Conservation (phyloP, 2,329 filamentous ascomycete genomes). For the Cytospora chrysosperma region DNA sequence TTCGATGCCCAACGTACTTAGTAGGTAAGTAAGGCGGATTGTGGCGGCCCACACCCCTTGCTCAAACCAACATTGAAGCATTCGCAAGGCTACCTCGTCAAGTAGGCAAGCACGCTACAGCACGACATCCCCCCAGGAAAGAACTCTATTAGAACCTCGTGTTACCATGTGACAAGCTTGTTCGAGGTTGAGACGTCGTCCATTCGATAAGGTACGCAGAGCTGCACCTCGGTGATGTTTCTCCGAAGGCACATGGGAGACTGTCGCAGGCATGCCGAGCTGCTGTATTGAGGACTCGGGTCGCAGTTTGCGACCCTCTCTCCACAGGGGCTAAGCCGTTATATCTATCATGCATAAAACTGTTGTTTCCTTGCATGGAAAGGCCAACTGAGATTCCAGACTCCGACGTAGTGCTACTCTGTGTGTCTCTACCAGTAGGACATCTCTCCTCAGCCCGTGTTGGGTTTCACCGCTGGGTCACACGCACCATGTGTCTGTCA, state of each 20-base stretch:
- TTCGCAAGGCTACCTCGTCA: neutral
- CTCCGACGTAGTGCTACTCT: neutral
- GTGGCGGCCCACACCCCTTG: neutral
- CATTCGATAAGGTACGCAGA: too few species aligned
- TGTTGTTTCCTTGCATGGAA: neutral
- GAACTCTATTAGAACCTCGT: neutral
- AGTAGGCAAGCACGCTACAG: neutral
- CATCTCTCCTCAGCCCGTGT: neutral
- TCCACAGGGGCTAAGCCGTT: neutral
- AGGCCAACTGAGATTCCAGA: too few species aligned
- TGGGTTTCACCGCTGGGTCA: neutral
- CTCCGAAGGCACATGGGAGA: neutral
- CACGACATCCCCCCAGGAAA: neutral
- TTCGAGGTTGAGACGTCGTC: neutral
- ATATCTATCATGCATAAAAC: neutral
- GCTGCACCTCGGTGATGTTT: too few species aligned
- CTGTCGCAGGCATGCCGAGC: neutral
- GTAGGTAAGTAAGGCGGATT: neutral
- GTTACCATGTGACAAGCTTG: neutral
- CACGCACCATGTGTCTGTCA: neutral
- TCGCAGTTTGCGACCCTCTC: neutral
- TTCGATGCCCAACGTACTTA: neutral
- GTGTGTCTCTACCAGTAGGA: too few species aligned
- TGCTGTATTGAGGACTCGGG: neutral
- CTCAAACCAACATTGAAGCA: neutral